A percentile compares a stretch with the other conserved stretches of the same genome.
These are phyloP conservation scores for Salicornia ramosissima DNA, from an alignment of 148 eudicot genomes.

Conservation along the genomic window DNA sequence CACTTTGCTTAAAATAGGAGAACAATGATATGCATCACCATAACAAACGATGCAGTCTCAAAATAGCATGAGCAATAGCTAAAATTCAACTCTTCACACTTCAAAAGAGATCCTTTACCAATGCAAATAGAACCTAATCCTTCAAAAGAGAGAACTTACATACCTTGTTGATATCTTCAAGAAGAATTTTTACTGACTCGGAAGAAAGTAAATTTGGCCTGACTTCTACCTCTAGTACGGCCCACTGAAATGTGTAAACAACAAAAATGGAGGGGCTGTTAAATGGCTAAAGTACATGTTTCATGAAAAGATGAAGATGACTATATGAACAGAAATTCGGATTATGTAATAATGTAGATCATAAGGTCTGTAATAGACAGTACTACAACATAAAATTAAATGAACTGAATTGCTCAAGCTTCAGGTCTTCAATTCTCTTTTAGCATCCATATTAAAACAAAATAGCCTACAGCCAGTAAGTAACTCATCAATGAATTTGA, in stretches of 20 bases:
- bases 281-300: not conserved
- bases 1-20: not conserved
- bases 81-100: not conserved
- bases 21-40: not conserved
- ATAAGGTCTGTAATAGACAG: not conserved
- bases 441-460: too few species aligned
- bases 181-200: conserved; percentile 43
- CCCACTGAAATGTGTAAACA: conserved; percentile 43
- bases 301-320: not conserved
- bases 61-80: not conserved
- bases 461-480: not conserved
- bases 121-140: not conserved
- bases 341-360: not conserved
- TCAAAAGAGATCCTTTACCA: not conserved
- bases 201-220: conserved; percentile 67
- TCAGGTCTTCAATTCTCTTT: not conserved
- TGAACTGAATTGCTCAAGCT: not conserved
- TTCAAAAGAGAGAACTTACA: not conserved
- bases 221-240: conserved; percentile 52
- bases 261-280: not conserved
- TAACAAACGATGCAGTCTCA: not conserved
- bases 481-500: too few species aligned
- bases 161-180: conserved; percentile 60
- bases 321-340: not conserved
- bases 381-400: not conserved